phyloP scores from a whole-genome alignment of 2,329 filamentous ascomycete species.

The Penicillium paneum region DNA sequence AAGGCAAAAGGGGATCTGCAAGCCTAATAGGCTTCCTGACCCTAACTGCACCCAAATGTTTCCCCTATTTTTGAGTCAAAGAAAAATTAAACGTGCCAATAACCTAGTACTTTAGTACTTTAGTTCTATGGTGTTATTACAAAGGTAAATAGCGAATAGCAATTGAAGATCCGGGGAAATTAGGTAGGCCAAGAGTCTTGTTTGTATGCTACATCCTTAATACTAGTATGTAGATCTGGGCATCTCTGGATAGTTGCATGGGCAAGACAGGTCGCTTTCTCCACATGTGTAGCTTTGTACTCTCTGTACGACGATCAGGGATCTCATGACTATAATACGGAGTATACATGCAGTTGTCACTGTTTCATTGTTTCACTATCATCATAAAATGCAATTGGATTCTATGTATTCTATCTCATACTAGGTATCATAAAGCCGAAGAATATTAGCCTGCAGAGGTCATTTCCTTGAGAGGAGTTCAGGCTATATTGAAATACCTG shows the following conservation, averaged over 20 bases:
- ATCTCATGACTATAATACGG: background rate
- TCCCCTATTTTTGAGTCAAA: background rate
- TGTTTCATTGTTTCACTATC: background rate
- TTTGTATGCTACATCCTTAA: background rate
- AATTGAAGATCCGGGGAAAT: constrained; percentile 21
- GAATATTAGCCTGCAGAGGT: background rate
- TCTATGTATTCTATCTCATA: background rate
- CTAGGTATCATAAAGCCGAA: background rate
- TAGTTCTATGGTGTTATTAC: background rate
- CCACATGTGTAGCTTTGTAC: background rate
- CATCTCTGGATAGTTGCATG: background rate
- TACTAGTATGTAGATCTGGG: background rate
- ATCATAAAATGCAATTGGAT: background rate
- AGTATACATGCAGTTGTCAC: background rate
- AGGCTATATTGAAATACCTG: constrained; percentile 11
- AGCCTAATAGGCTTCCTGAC: background rate
- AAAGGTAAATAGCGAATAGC: background rate
- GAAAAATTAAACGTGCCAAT: background rate
- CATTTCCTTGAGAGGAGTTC: background rate
- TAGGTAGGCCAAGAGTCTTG: constrained; percentile 1
- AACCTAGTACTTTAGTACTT: background rate
- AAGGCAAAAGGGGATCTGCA: constrained; percentile 10
- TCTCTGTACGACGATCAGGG: background rate
- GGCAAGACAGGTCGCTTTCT: background rate
- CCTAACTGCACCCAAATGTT: background rate